phyloP scores from a whole-genome alignment of 2,329 filamentous ascomycete genomes.

The Atkinsonella hypoxylon region DNA sequence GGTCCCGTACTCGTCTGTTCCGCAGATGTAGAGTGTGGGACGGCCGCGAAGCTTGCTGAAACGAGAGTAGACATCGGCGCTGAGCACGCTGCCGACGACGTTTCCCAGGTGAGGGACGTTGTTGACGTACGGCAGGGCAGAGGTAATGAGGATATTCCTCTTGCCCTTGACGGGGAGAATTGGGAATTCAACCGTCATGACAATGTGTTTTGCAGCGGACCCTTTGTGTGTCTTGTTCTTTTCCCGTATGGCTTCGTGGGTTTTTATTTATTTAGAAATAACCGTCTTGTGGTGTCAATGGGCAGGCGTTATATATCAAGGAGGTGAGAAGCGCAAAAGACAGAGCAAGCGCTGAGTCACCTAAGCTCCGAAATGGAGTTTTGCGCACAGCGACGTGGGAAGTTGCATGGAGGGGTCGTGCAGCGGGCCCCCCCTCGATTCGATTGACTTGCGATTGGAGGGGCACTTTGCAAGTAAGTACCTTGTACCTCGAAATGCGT shows the following conservation, averaged over 20 bases:
- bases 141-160: slow-evolving; percentile 82
- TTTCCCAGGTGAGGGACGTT: slow-evolving; percentile 79
- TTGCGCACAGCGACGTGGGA: not conserved
- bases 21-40: slow-evolving; percentile 76
- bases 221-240: not conserved
- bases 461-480: not conserved
- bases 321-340: not conserved
- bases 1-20: slow-evolving; percentile 82
- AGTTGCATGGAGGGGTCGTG: not conserved
- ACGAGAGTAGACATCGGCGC: slow-evolving; percentile 74
- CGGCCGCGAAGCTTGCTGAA: slow-evolving; percentile 71
- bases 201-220: not conserved
- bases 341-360: not conserved
- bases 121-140: slow-evolving; percentile 72
- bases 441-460: not conserved
- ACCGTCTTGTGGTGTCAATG: not conserved
- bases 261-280: too few species aligned
- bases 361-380: not conserved
- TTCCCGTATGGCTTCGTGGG: too few species aligned
- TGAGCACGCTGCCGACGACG: slow-evolving; percentile 76
- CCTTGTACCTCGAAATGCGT: not conserved
- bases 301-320: not conserved
- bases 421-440: not conserved
- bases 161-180: slow-evolving; percentile 60
- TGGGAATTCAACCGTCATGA: slow-evolving; percentile 15